A percentile compares a stretch with the other conserved stretches of the same genome.
These are phyloP conservation scores for Coniochaeta sp. DNA, from an alignment of 2,329 filamentous ascomycete genomes.

Conservation along the genomic window DNA sequence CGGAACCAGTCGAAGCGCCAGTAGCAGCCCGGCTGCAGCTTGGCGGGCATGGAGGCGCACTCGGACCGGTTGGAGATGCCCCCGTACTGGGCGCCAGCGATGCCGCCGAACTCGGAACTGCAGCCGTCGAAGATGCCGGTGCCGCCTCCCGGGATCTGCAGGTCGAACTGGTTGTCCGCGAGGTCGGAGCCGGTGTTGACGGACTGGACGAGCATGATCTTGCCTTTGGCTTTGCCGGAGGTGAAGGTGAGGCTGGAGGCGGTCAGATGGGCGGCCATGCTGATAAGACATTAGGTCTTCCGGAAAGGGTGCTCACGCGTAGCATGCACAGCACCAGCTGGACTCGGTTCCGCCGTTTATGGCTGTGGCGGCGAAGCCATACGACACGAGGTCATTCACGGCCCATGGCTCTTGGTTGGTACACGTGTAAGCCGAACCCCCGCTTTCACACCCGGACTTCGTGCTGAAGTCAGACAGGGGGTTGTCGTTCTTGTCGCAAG, in stretches of 20 bases:
- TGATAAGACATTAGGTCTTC: no score
- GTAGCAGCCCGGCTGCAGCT: constrained; percentile 38
- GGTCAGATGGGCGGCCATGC: background rate
- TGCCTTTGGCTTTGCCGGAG: constrained; percentile 43
- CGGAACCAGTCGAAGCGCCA: constrained; percentile 49
- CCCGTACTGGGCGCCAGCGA: constrained; percentile 36
- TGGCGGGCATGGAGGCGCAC: constrained; percentile 35
- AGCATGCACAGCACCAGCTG: constrained; percentile 62
- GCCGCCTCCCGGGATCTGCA: constrained; percentile 49
- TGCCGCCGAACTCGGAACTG: constrained; percentile 35
- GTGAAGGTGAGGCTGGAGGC: constrained; percentile 44
- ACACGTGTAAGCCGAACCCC: constrained; percentile 54
- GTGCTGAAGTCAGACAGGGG: constrained; percentile 42
- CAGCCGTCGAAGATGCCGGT: constrained; percentile 49
- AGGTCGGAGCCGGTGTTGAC: constrained; percentile 57
- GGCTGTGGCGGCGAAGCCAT: constrained; percentile 57
- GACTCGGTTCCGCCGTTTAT: constrained; percentile 48
- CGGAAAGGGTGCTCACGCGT: constrained; percentile 29
- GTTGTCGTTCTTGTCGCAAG: constrained; percentile 48
- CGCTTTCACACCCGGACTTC: constrained; percentile 43
- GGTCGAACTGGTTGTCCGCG: constrained; percentile 50
- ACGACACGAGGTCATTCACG: constrained; percentile 48
- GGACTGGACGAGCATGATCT: constrained; percentile 57
- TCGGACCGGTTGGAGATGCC: constrained; percentile 33
- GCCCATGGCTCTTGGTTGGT: constrained; percentile 56